These are phyloP conservation scores for Phlebopus sp. DNA, from an alignment of 1,284 basidiomycete genomes.

Conservation along the genomic window DNA sequence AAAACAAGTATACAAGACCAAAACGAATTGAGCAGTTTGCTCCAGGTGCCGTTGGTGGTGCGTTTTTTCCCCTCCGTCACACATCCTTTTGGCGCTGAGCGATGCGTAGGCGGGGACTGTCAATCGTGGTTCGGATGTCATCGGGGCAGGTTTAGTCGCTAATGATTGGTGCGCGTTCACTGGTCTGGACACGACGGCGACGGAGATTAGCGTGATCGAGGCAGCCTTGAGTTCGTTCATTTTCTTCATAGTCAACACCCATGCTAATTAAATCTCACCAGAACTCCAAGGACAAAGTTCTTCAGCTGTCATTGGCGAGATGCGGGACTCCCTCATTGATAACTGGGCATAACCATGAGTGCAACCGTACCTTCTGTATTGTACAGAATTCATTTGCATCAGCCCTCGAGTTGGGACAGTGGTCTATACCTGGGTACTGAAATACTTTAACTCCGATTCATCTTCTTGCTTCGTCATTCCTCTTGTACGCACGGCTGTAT, in stretches of 20 bases:
- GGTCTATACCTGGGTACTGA: slow-evolving; percentile 10
- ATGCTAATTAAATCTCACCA: slow-evolving; percentile 30
- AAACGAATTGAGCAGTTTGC: slow-evolving; percentile 92
- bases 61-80: slow-evolving; percentile 33
- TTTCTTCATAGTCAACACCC: slow-evolving; percentile 4
- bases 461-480: background rate
- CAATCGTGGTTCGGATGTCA: slow-evolving; percentile 96
- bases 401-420: background rate
- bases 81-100: slow-evolving; percentile 2
- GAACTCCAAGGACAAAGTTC: slow-evolving; percentile 88
- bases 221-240: slow-evolving; percentile 84
- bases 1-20: slow-evolving; percentile 97
- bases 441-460: background rate
- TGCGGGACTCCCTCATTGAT: slow-evolving; percentile 92
- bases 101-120: slow-evolving; percentile 85
- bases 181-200: slow-evolving; percentile 94
- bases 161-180: slow-evolving; percentile 99
- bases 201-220: slow-evolving; percentile 98
- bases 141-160: slow-evolving; percentile 96
- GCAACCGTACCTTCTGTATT: too few species aligned
- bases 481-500: slow-evolving; percentile 22
- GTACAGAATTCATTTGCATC: background rate
- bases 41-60: slow-evolving; percentile 94
- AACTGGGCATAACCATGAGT: slow-evolving; percentile 72
- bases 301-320: slow-evolving; percentile 87